Evolutionary conservation across 2,329 filamentous ascomycete genomes (phyloP), one percentile per base, ranked within the genome.

Genomic region (Nigrograna mackinnonii): DNA sequence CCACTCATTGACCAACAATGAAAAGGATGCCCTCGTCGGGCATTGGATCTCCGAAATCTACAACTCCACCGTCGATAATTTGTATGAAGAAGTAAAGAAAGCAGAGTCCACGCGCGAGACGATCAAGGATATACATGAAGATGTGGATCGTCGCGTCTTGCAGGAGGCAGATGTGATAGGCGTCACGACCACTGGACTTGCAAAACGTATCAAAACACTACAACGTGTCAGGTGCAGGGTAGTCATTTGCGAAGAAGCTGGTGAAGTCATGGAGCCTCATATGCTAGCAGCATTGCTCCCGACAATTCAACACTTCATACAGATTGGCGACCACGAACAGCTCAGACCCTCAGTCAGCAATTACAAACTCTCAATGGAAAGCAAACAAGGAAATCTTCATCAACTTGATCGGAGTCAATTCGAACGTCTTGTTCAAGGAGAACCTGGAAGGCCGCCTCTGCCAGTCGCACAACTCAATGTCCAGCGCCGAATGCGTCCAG

Each of bases 201-300:
- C 82, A 76, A 79, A 43, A 66, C 68, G 16, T 21, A 49, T 79
- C 0, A 57, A 69, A 1, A 51, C 79, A 2, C 63, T 85, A 0
- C 68, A 71, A 4, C 68, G 70, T 6, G 37, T 83, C 2, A 52
- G 65, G 3, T 64, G 69, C 18, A 83, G 84, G 47, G 75, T 84
- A 0, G 57, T 87, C 16, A 50, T 86, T 2, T 82, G 79, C 19
- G 84, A 87, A 57, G 84, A 87, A 55, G 84, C 84, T 3, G 84
- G 77, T 0, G 83, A 87, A 46, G 79, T 87, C 0, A 68, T 86
- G 13, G 84, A 87, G 57, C 73, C 79, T 0, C 82, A 87, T 46
- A 64, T 78, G 0, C 57, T 86, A 4, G 79, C 79, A 0, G 74
- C 82, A 0, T 61, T 86, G 4, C 63, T 83, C 0, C 82, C 82